Evolutionary conservation across 2,329 filamentous ascomycete species (phyloP).

Genomic region (Gaeumannomyces sp.): DNA sequence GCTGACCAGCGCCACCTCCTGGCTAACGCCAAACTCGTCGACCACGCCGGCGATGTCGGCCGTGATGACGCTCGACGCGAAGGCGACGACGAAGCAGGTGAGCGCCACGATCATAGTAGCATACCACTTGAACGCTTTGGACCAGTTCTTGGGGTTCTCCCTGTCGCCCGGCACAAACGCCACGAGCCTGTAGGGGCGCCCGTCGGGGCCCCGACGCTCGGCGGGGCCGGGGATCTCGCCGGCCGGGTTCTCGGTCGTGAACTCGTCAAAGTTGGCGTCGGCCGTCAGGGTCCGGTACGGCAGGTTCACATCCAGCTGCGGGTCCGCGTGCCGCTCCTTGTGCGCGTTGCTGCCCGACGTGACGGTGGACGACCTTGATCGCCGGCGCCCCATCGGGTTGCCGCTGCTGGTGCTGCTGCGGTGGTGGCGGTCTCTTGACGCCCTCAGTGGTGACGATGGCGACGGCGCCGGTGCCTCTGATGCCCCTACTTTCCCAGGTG

Average conservation of each 20-base stretch:
- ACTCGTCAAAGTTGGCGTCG: constrained; percentile 50
- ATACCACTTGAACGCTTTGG: constrained; percentile 72
- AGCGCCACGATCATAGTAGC: constrained; percentile 77
- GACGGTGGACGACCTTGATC: neutral
- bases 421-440: neutral
- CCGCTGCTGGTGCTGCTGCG: neutral
- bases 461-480: neutral
- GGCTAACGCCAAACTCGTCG: constrained; percentile 59
- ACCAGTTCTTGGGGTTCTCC: constrained; percentile 83
- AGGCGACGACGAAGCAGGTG: constrained; percentile 69
- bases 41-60: constrained; percentile 62
- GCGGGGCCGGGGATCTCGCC: constrained; percentile 43
- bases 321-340: constrained; percentile 22
- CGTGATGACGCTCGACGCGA: constrained; percentile 70
- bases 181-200: constrained; percentile 45
- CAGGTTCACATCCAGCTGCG: constrained; percentile 36
- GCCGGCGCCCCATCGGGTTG: neutral
- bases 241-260: constrained; percentile 46
- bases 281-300: constrained; percentile 50
- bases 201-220: constrained; percentile 16
- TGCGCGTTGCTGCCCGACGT: neutral
- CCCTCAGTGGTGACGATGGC: neutral
- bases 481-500: neutral
- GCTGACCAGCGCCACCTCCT: constrained; percentile 65
- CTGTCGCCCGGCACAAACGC: constrained; percentile 63